phyloP scores from a whole-genome alignment of 805 yeast species.

The Brettanomyces naardenensis region DNA sequence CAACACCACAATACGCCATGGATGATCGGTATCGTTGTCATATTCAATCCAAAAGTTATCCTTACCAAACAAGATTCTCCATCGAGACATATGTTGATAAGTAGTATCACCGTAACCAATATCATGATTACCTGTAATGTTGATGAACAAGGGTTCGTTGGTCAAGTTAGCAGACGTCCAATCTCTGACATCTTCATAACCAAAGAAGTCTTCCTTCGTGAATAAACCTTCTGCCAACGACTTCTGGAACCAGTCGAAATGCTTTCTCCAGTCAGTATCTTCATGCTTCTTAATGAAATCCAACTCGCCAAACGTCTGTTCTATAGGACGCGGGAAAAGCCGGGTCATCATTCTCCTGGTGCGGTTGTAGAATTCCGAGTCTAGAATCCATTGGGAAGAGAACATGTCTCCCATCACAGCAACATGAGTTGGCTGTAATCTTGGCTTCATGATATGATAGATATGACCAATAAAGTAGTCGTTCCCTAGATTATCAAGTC shows the following conservation, averaged over 20 bases:
- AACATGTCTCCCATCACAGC: conserved; percentile 90
- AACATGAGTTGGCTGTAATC: conserved; percentile 70
- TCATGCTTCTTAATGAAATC: conserved; percentile 42
- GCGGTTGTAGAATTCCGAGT: conserved; percentile 76
- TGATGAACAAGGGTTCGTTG: conserved; percentile 63
- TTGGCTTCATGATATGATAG: conserved; percentile 50
- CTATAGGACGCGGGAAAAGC: conserved; percentile 50
- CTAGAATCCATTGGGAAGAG: conserved; percentile 91
- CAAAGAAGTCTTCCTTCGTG: conserved; percentile 28
- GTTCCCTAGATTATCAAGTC: conserved; percentile 83
- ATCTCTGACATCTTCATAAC: conserved; percentile 54
- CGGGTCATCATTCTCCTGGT: conserved; percentile 69
- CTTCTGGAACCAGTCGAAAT: conserved; percentile 29
- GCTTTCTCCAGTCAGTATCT: conserved; percentile 46
- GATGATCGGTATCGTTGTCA: conserved; percentile 50
- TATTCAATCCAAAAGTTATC: conserved; percentile 78
- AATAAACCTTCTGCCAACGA: conserved; percentile 26
- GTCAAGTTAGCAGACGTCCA: conserved; percentile 39
- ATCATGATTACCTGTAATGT: conserved; percentile 92
- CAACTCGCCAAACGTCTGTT: conserved; percentile 40
- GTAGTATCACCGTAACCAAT: conserved; percentile 97
- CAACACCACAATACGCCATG: conserved; percentile 86
- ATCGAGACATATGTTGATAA: conserved; percentile 82
- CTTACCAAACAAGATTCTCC: conserved; percentile 65
- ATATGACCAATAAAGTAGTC: conserved; percentile 86